Base-by-base conservation (phyloP, 306 rosid genomes). In the Dryas alaskensis region DNA sequence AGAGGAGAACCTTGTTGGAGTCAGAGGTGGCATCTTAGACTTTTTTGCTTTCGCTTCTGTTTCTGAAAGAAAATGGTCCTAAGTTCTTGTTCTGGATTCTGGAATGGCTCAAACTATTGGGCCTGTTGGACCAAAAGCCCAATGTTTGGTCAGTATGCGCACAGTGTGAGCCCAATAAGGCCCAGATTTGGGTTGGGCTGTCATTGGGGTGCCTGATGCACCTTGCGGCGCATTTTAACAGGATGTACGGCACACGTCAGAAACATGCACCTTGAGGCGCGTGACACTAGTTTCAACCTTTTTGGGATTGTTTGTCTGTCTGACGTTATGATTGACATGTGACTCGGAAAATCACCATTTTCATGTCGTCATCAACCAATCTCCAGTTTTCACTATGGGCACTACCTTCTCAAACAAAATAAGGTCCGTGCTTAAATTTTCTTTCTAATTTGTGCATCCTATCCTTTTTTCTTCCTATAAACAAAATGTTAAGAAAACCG, bases 11-110 rank as follows among this genome's bases (percentile, higher is more conserved):
- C 81, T 72, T 59, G 80, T 46, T 27, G 85, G 75, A 67, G 80
- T 72, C 40, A 68, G 74, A 10, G 63, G 72, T 13, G 73, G 82
- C 89, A 84, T 88, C 55, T 50, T 43, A 44, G 19, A 79, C 84
- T 76, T 84, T 7, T 6, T 13, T 22, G 1, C 27, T n/a, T 7
- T 10, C 50, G 3, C 17, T 44, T 3, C 7, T 7, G 19, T 17
- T 44, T 17, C 7, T 17, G 10, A 9, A 17, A 2, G n/a, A 42
- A 17, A 44, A 6, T 22, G 43, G 4, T 48, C 16, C 65, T 0
- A 27, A 60, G 0, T 25, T 58, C 13, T 25, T 58, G 40, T 58
- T 22, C 40, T 5, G 10, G 48, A 8, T 58, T 22, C 40, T 5
- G 4, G 48, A 8, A 8, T 45, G 48, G 48, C 7, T 45, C 48